Base-by-base conservation (phyloP, 108 stramenopile species). In the Phaeodactylum tricornutum region DNA sequence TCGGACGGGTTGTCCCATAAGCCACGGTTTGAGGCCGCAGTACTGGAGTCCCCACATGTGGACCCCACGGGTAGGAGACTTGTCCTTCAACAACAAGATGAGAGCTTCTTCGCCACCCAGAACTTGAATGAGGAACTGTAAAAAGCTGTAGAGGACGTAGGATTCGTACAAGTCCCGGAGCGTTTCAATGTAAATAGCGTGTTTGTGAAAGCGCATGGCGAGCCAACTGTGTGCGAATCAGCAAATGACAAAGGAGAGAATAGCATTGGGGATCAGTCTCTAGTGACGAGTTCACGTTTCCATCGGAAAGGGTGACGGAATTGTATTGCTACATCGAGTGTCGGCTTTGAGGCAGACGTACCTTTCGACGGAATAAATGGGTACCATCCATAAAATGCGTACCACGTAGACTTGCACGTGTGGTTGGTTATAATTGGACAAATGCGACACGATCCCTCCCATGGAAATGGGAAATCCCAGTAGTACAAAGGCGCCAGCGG, bases 171-270 rank as follows among this genome's bases (percentile, higher is more conserved):
- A 72, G 53, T 87, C 85, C 39, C 74, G 44, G 14, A 81, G 36
- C 0, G 79, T 77, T 55, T 93, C 90, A 42, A 96, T 77, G 62
- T 89, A 92, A 30, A 87, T 79, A 11, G 86, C 77, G 20, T 71
- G 62, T 17, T 63, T 56, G 46, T 88, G 81, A 50, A 84, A 88
- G 15, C 96, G 62, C 38, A 89, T 57, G 11, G 85, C 84, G 2
- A 95, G 67, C 96, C 96, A 97, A 19, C 74, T 77, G 60, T n/a
- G n/a, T n/a, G n/a, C n/a, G n/a, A n/a, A n/a, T n/a, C 31, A 96
- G 72, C 15, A 45, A 49, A 12, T 11, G 33, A 34, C 11, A 34
- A 34, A 34, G 33, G 33, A 8, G 12, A 8, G 12, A 34, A 34
- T 8, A 34, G 8, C 8, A 34, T 8, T 12, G 33, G 33, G 33